Evolutionary conservation across 176 grass and related monocot species (phyloP), one percentile per base, ranked within the genome.

Genomic region (Miscanthus lutarioriparius): DNA sequence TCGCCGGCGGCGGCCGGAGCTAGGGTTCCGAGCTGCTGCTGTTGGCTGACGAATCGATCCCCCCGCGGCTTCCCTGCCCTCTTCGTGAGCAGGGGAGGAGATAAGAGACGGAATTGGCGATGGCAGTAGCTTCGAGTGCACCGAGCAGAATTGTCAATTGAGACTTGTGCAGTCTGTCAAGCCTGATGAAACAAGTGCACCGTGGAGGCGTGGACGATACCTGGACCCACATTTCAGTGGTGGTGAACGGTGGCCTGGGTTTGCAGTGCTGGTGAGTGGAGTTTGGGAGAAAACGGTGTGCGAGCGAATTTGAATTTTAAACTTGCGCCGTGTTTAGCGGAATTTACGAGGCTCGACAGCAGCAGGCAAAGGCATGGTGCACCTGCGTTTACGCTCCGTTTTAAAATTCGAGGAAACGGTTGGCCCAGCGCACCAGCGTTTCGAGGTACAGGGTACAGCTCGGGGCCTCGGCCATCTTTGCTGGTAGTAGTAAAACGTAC

Each of bases 1-100:
- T 64, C 43, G n/a, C 62, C 49, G 58, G 10, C 37, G 66, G 10
- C 61, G 25, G 17, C 10, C 64, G 12, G 43, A 47, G 69, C 83
- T 83, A 89, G 83, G 75, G 87, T 80, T 76, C 47, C 17, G 67
- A 86, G 82, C 78, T 56, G 56, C 56, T 53, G 43, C 63, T 40
- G 14, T 2, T 32, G 0, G 41, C 82, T 35, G 22, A 23, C 79
- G 45, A 54, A 43, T 63, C 3, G 80, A 53, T 41, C 54, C 44
- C 43, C 19, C 56, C 56, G 56, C 22, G n/a, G 56, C 54, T 9
- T 17, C 16, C 33, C 54, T 9, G 13, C 16, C 33, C 20, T 26
- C 38, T 65, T 22, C 44, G 15, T 1, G 20, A 59, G 53, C 6
- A 53, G 16, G 2, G 64, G 13, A 20, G 32, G 0, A 39, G 28